Evolutionary conservation across 352 stramenopile species (phyloP), one percentile per base, ranked within the genome.

Genomic region (Aphanomyces stellatus): DNA sequence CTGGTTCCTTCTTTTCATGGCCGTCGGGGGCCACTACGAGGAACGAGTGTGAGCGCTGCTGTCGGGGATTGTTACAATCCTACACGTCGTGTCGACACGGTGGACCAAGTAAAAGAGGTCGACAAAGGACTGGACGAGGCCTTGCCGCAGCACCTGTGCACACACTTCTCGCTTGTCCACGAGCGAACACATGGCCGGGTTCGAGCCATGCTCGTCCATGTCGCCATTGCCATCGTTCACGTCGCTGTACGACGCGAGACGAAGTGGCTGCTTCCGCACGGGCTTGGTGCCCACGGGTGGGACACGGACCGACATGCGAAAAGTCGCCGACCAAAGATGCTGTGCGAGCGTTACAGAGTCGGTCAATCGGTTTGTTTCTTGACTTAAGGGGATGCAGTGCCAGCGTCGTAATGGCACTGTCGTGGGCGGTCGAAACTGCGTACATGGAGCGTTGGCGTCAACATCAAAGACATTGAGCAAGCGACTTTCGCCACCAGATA

Each of bases 81-180:
- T 37, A 64, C 69, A 24, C 0, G 60, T 30, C 3, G 75, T 64
- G 35, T 83, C 81, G 22, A 88, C 77, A 42, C 88, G 84, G 69
- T 97, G 90, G 17, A 85, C 95, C 22, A 98, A 82, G 76, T 98
- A 97, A 68, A 97, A 97, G 43, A 98, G 82, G 73, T 98, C 92
- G n/a, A 97, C 89, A 67, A 87, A 98, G 7, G 85, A 94, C 72
- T 97, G 91, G 40, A 97, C 91, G 71, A 95, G 96, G 33, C 92
- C 92, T 25, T 78, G 75, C 68, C 88, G 80, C 13, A 97, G 79
- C 60, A 97, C 83, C 49, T 94, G 80, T 51, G 91, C 86, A 64
- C 88, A 97, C 5, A 91, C 60, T 46, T 67, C 60, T 28, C 60
- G 60, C 43, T 70, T 70, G 37, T 70, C 56, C 15, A 60, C 49